phyloP scores from a whole-genome alignment of 2,329 filamentous ascomycete species.

The Aspergillus intermedius region DNA sequence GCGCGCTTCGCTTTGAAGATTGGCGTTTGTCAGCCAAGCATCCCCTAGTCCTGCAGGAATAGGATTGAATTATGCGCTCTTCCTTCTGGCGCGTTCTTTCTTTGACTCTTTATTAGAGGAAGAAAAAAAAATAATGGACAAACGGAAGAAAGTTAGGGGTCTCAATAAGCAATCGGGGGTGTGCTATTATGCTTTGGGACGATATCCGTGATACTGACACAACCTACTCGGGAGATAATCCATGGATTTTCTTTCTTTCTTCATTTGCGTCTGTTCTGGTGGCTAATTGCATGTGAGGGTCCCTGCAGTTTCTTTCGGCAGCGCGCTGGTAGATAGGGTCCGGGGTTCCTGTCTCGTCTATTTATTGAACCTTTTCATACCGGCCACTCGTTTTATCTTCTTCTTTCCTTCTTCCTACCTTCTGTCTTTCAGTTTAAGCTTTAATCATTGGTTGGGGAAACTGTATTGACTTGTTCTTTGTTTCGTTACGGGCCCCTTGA shows the following conservation, averaged over 20 bases:
- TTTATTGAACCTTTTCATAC: not conserved
- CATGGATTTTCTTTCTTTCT: not conserved
- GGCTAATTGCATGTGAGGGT: not conserved
- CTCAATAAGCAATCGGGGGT: not conserved
- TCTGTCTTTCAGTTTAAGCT: not conserved
- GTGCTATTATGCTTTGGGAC: not conserved
- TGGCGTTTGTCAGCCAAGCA: too few species aligned
- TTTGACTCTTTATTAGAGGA: not conserved
- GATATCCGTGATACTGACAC: not conserved
- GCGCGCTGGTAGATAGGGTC: not conserved
- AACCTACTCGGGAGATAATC: not conserved
- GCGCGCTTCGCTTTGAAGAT: too few species aligned
- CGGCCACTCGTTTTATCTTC: not conserved
- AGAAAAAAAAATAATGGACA: too few species aligned
- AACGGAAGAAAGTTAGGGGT: not conserved
- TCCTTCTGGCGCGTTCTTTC: too few species aligned
- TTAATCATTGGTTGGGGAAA: too few species aligned
- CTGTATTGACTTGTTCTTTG: too few species aligned
- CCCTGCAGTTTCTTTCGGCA: not conserved
- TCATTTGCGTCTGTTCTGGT: not conserved
- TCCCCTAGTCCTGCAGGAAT: too few species aligned
- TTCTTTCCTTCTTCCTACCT: not conserved
- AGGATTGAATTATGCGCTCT: too few species aligned
- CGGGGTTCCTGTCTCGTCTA: not conserved
- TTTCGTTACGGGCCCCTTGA: too few species aligned